Conservation (phyloP, 1,139 yeast species). For the Spencermartinsiella ligniputridi region DNA sequence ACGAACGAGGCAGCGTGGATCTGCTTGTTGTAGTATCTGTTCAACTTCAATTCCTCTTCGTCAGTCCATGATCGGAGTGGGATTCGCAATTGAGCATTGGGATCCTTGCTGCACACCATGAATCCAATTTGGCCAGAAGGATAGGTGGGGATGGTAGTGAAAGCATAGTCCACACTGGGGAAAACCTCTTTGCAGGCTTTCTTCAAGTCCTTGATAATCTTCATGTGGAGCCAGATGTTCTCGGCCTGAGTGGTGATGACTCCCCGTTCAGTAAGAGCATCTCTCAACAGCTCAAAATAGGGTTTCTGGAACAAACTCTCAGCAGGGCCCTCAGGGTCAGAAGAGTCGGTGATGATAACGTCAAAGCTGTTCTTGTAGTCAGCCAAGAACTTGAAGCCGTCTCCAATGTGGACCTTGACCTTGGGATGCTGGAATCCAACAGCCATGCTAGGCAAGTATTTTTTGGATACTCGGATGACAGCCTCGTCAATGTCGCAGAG, state of each 20-base stretch:
- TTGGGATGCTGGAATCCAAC: constrained; percentile 75
- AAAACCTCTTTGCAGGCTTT: constrained; percentile 71
- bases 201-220: constrained; percentile 70
- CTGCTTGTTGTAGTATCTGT: constrained; percentile 73
- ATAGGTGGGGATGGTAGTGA: constrained; percentile 87
- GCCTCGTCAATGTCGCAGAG: constrained; percentile 90
- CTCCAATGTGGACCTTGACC: constrained; percentile 78
- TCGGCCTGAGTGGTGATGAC: constrained; percentile 91
- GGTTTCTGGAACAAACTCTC: constrained; percentile 82
- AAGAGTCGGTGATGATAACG: constrained; percentile 88
- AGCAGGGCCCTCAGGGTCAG: constrained; percentile 98
- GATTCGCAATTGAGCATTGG: constrained; percentile 52
- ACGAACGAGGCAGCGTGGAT: constrained; percentile 85
- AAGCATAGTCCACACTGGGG: constrained; percentile 85
- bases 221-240: constrained; percentile 83
- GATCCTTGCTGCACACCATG: constrained; percentile 84
- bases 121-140: constrained; percentile 93
- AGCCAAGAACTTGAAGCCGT: constrained; percentile 85
- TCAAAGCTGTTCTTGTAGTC: constrained; percentile 71
- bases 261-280: constrained; percentile 77
- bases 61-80: constrained; percentile 66
- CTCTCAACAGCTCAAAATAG: constrained; percentile 71
- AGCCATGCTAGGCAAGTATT: constrained; percentile 81
- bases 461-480: constrained; percentile 75
- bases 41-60: constrained; percentile 58